These are phyloP conservation scores for Salisapilia sapeloensis DNA, from an alignment of 352 stramenopile genomes.

Conservation along the genomic window DNA sequence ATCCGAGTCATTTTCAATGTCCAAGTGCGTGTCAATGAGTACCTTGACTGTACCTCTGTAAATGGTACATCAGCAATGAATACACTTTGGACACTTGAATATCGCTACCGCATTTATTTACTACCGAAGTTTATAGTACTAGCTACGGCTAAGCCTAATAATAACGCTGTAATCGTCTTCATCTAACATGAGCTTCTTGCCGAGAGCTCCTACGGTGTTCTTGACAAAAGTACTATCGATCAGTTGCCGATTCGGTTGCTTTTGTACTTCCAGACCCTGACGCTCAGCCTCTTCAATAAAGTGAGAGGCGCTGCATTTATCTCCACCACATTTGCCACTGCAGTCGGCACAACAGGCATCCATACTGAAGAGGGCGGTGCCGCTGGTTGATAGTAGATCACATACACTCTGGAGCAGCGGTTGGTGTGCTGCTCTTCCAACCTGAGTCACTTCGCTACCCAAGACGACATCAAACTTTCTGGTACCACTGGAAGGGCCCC, in stretches of 20 bases:
- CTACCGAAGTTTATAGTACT: no score
- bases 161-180: constrained; percentile 34
- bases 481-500: constrained; percentile 12
- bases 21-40: no score
- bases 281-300: constrained; percentile 18
- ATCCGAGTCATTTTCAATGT: no score
- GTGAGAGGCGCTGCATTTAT: constrained; percentile 35
- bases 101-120: no score
- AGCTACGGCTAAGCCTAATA: no score
- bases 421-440: constrained; percentile 17
- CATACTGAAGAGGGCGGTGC: constrained; percentile 33
- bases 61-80: no score
- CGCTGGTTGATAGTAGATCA: constrained; percentile 7
- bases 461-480: constrained; percentile 36
- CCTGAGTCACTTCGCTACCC: constrained; percentile 43
- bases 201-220: constrained; percentile 20
- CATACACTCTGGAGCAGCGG: constrained; percentile 24
- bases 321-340: constrained; percentile 15
- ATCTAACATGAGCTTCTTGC: constrained; percentile 16
- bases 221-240: constrained; percentile 8
- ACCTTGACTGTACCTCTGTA: no score
- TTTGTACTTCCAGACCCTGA: constrained; percentile 16
- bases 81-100: no score
- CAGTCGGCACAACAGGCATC: constrained; percentile 20
- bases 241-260: constrained; percentile 18